Evolutionary conservation across 2,329 filamentous ascomycete species (phyloP), one percentile per base, ranked within the genome.

Genomic region (Paecilomyces sp.): DNA sequence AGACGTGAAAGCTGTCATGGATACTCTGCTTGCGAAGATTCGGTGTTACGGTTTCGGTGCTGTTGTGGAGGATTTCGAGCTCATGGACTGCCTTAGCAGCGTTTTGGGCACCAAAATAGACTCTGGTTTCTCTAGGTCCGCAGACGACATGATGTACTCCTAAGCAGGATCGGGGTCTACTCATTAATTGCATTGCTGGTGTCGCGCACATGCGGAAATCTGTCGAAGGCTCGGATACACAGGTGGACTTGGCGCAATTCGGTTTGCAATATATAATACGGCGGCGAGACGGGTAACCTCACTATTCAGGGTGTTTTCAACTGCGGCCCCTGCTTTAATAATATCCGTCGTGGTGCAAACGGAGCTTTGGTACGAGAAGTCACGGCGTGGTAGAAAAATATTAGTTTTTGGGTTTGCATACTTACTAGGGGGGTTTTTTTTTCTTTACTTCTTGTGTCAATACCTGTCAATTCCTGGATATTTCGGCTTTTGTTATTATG

Each of bases 21-120:
- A 87, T 56, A 89, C 91, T 60, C 80, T 97, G 59, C 80, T 85
- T 66, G 83, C 83, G 59, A 97, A 96, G 77, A 87, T 96, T 60
- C 85, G 92, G 63, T 97, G 94, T 74, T 97, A 97, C 74, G 94
- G 94, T 5, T 89, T 89, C 66, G 87, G 87, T 31, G 86, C 87
- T 33, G 86, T 89, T 0, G 77, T 89, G 61, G 87, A 89, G 70
- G 85, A 89, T 63, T 89, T 89, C 60, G 81, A 83, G 67, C 74
- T 83, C 47, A 75, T 77, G 56, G 92, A 96, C 76, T 91, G 91
- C 24, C 75, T 96, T 58, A 88, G 88, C 69, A 87, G 82, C 41
- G 81, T 91, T 25, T 80, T 91, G 64, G 86, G 72, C 36, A 63
- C 70, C 1, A 74, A 71, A 60, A 64, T 74, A 28, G 72, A 74